Conservation (phyloP, 768 basidiomycete species). For the Lentinula lateritia region DNA sequence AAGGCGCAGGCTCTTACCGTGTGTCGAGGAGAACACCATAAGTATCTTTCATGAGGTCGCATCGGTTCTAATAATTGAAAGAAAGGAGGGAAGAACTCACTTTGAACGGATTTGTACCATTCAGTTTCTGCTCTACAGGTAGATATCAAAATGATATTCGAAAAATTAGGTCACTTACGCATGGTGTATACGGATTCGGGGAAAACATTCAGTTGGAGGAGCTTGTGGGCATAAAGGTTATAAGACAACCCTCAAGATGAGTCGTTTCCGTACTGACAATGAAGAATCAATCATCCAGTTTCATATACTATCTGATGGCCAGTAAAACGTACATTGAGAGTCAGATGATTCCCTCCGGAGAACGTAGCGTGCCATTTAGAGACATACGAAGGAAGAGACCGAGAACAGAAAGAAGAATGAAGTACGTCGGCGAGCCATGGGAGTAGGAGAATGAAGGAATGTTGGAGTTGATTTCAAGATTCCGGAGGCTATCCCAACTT, state of each 20-base stretch:
- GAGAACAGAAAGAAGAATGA: constrained; percentile 44
- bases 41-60: background rate
- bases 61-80: background rate
- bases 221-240: constrained; percentile 45
- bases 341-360: background rate
- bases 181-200: constrained; percentile 10
- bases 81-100: background rate
- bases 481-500: background rate
- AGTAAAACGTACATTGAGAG: background rate
- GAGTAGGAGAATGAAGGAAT: constrained; percentile 4
- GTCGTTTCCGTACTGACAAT: background rate
- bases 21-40: constrained; percentile 1
- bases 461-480: background rate
- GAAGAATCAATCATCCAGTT: background rate
- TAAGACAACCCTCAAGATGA: constrained; percentile 39
- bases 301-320: background rate
- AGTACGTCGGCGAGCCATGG: constrained; percentile 42
- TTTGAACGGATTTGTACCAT: constrained; percentile 1
- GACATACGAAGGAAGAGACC: constrained; percentile 60
- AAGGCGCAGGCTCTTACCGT: constrained; percentile 21
- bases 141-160: background rate
- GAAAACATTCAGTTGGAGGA: constrained; percentile 37
- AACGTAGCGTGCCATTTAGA: constrained; percentile 6
- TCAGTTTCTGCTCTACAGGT: background rate
- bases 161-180: background rate